These are phyloP conservation scores for Isoetes taiwanensis DNA, from an alignment of 75 land plant species.

Conservation along the genomic window DNA sequence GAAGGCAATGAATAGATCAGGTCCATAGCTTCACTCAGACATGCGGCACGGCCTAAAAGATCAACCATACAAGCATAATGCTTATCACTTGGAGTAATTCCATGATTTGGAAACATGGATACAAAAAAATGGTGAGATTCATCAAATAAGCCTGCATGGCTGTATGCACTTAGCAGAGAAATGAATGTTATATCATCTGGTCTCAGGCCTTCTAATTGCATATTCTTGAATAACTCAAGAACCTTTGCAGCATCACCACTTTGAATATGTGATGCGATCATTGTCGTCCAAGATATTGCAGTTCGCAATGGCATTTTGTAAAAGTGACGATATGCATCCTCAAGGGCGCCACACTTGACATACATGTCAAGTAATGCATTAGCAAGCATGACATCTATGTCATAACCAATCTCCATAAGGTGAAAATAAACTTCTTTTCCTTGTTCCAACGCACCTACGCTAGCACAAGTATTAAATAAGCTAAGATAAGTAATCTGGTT, in stretches of 20 bases:
- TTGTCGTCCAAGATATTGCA: constrained; percentile 25
- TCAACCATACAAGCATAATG: constrained; percentile 31
- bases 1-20: constrained; percentile 23
- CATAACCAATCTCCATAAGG: background rate
- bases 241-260: constrained; percentile 16
- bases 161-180: constrained; percentile 23
- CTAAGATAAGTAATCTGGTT: constrained; percentile 1
- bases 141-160: constrained; percentile 28
- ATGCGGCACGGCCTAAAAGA: constrained; percentile 30
- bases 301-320: background rate
- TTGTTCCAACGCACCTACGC: constrained; percentile 9
- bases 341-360: constrained; percentile 24
- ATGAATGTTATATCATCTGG: constrained; percentile 25
- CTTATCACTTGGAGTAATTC: constrained; percentile 14
- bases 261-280: constrained; percentile 20
- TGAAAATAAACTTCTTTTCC: constrained; percentile 3
- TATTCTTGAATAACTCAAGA: constrained; percentile 8
- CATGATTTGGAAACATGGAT: constrained; percentile 15
- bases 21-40: constrained; percentile 14
- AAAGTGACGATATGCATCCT: constrained; percentile 14
- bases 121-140: constrained; percentile 18
- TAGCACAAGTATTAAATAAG: constrained; percentile 4
- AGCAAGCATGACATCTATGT: background rate
- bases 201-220: constrained; percentile 18
- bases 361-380: constrained; percentile 26